Evolutionary conservation across 768 basidiomycete genomes (phyloP).

Genomic region (Infundibulicybe gibba): DNA sequence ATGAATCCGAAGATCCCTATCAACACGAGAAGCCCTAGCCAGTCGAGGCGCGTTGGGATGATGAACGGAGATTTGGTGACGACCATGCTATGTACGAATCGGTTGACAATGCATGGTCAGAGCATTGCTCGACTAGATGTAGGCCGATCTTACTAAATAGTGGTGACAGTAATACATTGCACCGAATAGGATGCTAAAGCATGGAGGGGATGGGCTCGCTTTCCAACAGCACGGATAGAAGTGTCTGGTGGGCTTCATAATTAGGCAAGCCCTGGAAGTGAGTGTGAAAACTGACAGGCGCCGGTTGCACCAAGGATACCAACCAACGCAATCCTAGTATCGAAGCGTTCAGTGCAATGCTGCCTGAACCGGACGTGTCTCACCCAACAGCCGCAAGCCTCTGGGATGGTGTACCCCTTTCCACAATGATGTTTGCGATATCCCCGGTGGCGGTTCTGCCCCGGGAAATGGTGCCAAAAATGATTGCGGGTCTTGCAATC

Average conservation of each 20-base stretch:
- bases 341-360: no score
- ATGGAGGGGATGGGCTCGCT: conserved; percentile 73
- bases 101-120: not conserved
- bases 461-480: conserved; percentile 39
- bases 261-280: not conserved
- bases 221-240: conserved; percentile 62
- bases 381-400: conserved; percentile 49
- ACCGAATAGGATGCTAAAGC: conserved; percentile 14
- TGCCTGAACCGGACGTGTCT: conserved; percentile 1
- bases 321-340: conserved; percentile 39
- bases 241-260: conserved; percentile 24
- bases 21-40: conserved; percentile 38
- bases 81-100: conserved; percentile 36
- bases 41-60: conserved; percentile 36
- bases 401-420: conserved; percentile 23
- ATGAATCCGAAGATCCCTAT: conserved; percentile 47
- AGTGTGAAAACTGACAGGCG: conserved; percentile 38
- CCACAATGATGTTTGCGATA: not conserved
- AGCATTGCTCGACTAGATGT: not conserved
- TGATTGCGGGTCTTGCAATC: conserved; percentile 55
- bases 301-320: conserved; percentile 46
- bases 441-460: not conserved
- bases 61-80: conserved; percentile 31
- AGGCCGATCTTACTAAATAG: not conserved
- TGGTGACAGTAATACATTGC: not conserved